Conservation (phyloP, 169 alveolate genomes). For the Eimeria praecox region DNA sequence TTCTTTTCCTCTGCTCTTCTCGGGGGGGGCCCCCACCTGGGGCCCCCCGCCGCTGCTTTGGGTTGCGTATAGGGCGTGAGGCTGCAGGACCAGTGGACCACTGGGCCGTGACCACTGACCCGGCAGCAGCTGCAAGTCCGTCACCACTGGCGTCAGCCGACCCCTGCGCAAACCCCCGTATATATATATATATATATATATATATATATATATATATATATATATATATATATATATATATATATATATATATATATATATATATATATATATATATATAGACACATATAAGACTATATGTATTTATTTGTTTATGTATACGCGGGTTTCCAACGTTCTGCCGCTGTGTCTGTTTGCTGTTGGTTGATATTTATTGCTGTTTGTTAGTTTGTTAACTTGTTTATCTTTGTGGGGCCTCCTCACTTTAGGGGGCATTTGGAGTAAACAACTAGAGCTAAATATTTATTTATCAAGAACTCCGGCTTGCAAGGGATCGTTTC, state of each 20-base stretch:
- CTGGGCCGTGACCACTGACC: constrained; percentile 9
- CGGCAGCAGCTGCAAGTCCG: constrained; percentile 33
- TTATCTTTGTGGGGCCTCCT: background rate
- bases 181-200: too few species aligned
- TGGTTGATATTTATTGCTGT: too few species aligned
- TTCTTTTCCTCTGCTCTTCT: background rate
- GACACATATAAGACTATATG: too few species aligned
- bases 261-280: too few species aligned
- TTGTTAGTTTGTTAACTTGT: background rate
- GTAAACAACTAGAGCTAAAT: background rate
- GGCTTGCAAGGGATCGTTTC: constrained; percentile 32
- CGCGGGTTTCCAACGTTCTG: too few species aligned
- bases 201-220: too few species aligned
- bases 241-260: too few species aligned
- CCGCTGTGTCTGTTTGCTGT: background rate
- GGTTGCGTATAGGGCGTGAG: background rate
- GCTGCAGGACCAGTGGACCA: background rate
- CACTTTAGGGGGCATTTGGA: constrained; percentile 50
- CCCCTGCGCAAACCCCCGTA: constrained; percentile 28
- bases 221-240: too few species aligned
- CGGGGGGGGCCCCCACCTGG: background rate
- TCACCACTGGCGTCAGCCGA: constrained; percentile 33
- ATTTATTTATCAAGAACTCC: background rate
- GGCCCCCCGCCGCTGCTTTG: background rate
- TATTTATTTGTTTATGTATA: too few species aligned